Evolutionary conservation across 2,329 filamentous ascomycete genomes (phyloP).

Genomic region (Sphaerulina vaccinii): DNA sequence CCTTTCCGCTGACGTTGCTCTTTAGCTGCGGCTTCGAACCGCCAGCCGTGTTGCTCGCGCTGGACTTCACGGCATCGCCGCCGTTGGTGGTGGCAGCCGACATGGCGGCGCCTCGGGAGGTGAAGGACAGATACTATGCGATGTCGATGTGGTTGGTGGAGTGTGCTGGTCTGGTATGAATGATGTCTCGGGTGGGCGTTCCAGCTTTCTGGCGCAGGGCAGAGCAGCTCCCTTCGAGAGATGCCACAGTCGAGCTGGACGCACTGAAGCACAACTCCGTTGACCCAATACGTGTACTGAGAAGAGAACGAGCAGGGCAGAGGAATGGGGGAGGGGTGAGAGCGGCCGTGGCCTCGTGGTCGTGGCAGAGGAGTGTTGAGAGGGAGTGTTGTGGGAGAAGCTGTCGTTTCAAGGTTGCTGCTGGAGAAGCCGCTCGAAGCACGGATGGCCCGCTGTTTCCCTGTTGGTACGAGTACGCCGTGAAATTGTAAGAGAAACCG

Average conservation of each 20-base stretch:
- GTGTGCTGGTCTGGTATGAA: neutral
- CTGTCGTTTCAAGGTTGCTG: neutral
- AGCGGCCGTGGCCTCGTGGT: neutral
- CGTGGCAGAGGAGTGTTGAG: neutral
- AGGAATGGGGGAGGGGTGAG: neutral
- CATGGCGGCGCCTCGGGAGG: constrained; percentile 25
- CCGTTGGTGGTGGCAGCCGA: constrained; percentile 35
- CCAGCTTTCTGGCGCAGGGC: neutral
- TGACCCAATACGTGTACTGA: constrained; percentile 1
- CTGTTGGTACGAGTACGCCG: neutral
- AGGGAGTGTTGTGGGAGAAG: neutral
- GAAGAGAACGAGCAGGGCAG: neutral
- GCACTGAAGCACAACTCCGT: constrained; percentile 6
- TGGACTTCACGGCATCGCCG: constrained; percentile 25
- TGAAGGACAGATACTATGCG: constrained; percentile 17
- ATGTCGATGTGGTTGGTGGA: constrained; percentile 5
- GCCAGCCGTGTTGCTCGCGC: constrained; percentile 8
- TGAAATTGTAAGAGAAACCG: neutral
- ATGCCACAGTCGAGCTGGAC: neutral
- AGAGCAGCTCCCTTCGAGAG: neutral
- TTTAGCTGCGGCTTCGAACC: constrained; percentile 47
- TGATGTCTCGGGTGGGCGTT: constrained; percentile 5
- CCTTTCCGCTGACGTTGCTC: constrained; percentile 52
- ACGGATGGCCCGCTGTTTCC: neutral
- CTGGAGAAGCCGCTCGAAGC: neutral